Conservation (phyloP, 352 stramenopile species). For the Globisporangium spinosum region DNA sequence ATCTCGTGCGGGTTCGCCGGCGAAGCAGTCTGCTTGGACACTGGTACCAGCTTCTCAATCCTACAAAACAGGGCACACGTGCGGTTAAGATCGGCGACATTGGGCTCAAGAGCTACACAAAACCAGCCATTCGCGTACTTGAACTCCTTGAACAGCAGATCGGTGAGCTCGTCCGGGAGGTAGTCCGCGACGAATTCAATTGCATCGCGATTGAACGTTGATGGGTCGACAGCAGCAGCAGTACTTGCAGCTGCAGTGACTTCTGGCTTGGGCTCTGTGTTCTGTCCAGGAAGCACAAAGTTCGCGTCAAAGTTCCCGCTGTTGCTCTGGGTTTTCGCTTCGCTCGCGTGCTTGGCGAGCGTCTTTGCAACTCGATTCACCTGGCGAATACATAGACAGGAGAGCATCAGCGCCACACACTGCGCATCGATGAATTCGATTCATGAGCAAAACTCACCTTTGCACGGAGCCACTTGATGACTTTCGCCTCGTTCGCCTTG, state of each 20-base stretch:
- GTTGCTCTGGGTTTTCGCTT: constrained; percentile 18
- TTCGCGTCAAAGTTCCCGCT: constrained; percentile 30
- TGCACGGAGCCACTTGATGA: constrained; percentile 37
- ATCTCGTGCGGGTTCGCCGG: constrained; percentile 14
- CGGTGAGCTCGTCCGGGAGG: constrained; percentile 37
- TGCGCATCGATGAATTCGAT: neutral
- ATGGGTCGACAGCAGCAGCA: constrained; percentile 1
- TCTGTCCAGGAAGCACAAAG: constrained; percentile 11
- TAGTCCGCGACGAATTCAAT: constrained; percentile 65
- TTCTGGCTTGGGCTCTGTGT: constrained; percentile 15
- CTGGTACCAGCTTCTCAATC: constrained; percentile 25
- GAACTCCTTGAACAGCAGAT: constrained; percentile 44
- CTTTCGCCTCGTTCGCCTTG: constrained; percentile 53
- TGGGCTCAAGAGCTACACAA: neutral
- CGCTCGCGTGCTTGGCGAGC: constrained; percentile 33
- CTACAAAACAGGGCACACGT: constrained; percentile 15
- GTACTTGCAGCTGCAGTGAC: neutral
- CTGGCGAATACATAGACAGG: constrained; percentile 17
- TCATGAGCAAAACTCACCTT: constrained; percentile 29
- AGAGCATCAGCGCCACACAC: neutral
- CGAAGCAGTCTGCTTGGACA: constrained; percentile 13
- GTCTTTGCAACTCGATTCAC: constrained; percentile 34
- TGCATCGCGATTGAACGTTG: constrained; percentile 31
- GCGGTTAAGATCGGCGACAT: neutral
- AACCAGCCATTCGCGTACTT: constrained; percentile 33